Base-by-base conservation (phyloP, 768 basidiomycete genomes). In the Kondoa malvinella region DNA sequence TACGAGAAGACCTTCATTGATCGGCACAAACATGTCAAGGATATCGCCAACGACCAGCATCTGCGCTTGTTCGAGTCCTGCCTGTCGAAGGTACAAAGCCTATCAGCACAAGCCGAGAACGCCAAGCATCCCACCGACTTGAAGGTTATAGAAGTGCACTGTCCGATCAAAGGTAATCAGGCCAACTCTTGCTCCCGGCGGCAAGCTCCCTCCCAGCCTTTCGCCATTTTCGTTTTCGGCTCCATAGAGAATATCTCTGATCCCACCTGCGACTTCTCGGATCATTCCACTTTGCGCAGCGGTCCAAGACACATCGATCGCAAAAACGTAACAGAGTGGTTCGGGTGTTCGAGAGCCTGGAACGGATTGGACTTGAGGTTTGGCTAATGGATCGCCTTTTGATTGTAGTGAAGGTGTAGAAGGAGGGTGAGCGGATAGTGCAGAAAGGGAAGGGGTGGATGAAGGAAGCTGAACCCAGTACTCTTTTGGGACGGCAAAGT, bases 11-110 rank as follows among this genome's bases (percentile, higher is more conserved):
- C 86, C 87, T 3, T 80, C 78, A 25, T 80, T 79, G 27, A 90
- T 76, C 0, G 95, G 95, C 1, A 88, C 77, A 77, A 92, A 97
- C 25, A 91, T 85, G 66, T 99, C 95, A n/a, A 90, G 87, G 40
- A 97, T 78, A 75, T 97, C 95, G 0, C 88, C 79, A 8, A 96
- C 82, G 57, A 97, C 83, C 57, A 92, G 80, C 81, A 92, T 86
- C 34, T 81, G 81, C 1, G 83, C 81, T 72, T 80, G 78, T 34
- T 77, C 78, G 30, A 78, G 76, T 75, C 82, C 79, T 73, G 80
- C 77, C 80, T 82, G 68, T 30, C 14, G 1, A 8, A 21, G 21
- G 33, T 16, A 32, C 1, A 27, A 27, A 17, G 65, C 27, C 34
- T 0, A 34, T 29, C 57, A 30, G 1, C 27, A 57, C 0, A 56